Conservation (phyloP, 805 yeast genomes). For the Lipomyces yamadae region DNA sequence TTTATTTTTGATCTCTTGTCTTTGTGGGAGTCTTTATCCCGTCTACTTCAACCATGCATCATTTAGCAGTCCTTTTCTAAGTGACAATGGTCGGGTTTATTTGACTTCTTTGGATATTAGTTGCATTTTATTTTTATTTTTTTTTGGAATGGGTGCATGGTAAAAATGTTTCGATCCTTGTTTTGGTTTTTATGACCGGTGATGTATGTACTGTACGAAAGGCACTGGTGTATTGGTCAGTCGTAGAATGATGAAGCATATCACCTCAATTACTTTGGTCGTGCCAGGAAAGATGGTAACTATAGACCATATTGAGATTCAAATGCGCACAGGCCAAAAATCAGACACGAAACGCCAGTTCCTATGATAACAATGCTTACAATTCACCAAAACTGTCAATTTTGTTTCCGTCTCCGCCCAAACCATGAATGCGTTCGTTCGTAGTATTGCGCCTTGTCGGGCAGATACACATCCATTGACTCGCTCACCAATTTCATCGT, state of each 20-base stretch:
- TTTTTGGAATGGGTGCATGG: slow-evolving; percentile 10
- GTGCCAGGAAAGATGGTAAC: not conserved
- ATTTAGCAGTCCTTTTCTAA: not conserved
- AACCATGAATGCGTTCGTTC: slow-evolving; percentile 4
- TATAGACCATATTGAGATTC: not conserved
- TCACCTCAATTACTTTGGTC: not conserved
- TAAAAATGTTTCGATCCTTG: not conserved
- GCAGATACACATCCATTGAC: slow-evolving; percentile 24
- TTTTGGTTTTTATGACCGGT: not conserved
- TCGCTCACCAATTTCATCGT: slow-evolving; percentile 26
- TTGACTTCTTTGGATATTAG: not conserved
- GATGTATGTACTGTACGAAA: not conserved
- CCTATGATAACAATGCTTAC: not conserved
- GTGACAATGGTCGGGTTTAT: not conserved
- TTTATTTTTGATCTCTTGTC: slow-evolving; percentile 7
- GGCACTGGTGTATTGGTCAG: not conserved
- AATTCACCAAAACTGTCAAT: not conserved
- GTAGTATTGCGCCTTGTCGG: slow-evolving; percentile 6
- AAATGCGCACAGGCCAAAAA: not conserved
- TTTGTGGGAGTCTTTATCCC: not conserved
- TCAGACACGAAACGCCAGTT: not conserved
- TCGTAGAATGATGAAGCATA: not conserved
- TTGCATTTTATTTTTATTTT: not conserved
- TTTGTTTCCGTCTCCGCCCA: not conserved
- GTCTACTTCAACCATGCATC: not conserved